Percentiles rank a stretch among this genome's conserved stretches.
Conservation (phyloP, 1,139 yeast species). For the Trichomonascaceae sp. region DNA sequence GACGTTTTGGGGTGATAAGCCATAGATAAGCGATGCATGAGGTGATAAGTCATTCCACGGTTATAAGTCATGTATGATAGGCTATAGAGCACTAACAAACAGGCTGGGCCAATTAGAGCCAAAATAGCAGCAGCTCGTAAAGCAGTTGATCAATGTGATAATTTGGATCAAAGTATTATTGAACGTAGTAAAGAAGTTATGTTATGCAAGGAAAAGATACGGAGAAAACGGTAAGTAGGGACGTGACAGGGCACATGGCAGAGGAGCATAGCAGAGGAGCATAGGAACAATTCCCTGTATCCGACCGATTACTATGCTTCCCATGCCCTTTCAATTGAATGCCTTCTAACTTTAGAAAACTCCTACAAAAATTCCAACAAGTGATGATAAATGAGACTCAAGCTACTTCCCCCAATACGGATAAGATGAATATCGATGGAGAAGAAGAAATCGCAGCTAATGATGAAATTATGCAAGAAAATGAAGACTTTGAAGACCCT, state of each 20-base stretch:
- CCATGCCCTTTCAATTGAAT: not conserved
- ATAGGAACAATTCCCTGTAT: too few species aligned
- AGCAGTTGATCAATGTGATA: conserved; percentile 16
- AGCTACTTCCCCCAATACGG: conserved; percentile 3
- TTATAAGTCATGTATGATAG: not conserved
- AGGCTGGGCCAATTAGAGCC: conserved; percentile 26
- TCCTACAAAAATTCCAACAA: conserved; percentile 17
- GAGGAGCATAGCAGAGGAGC: too few species aligned
- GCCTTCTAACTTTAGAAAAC: conserved; percentile 9
- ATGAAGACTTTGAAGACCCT: not conserved
- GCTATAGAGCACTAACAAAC: not conserved
- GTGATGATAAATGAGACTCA: conserved; percentile 13
- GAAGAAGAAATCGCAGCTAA: not conserved
- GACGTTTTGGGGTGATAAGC: too few species aligned
- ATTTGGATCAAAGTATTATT: conserved; percentile 19
- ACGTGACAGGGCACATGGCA: too few species aligned
- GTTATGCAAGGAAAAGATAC: conserved; percentile 6
- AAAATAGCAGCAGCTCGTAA: conserved; percentile 19
- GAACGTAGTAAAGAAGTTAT: conserved; percentile 13
- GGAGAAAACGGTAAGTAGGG: conserved; percentile 9
- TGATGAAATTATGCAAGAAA: conserved; percentile 3
- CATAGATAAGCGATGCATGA: too few species aligned
- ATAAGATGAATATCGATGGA: conserved; percentile 6
- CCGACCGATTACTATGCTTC: too few species aligned
- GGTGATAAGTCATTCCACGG: too few species aligned